Conservation (phyloP, 2,329 filamentous ascomycete species). For the Aspergillus terreus region DNA sequence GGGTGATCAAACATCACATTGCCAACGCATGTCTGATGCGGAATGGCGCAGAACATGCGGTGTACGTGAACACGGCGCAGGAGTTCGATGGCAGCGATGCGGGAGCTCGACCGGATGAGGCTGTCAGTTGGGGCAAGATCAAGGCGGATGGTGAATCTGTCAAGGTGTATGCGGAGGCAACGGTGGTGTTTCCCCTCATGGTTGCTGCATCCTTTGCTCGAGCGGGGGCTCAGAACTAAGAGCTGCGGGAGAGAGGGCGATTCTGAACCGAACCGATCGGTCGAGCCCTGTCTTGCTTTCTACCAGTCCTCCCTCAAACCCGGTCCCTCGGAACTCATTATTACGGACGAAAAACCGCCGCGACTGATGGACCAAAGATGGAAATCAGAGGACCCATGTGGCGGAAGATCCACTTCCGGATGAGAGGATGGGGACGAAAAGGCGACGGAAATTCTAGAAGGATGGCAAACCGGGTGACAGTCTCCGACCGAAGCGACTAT, state of each 20-base stretch:
- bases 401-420: too few species aligned
- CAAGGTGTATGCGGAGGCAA: constrained; percentile 75
- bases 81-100: constrained; percentile 98
- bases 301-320: neutral
- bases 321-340: neutral
- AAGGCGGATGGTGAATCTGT: constrained; percentile 82
- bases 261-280: neutral
- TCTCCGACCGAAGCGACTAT: constrained; percentile 4
- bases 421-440: too few species aligned
- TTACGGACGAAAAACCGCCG: neutral
- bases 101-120: constrained; percentile 90
- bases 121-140: constrained; percentile 98
- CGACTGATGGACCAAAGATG: too few species aligned
- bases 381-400: too few species aligned
- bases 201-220: constrained; percentile 65
- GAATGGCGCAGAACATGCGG: constrained; percentile 92
- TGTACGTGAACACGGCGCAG: constrained; percentile 96
- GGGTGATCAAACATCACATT: constrained; percentile 97
- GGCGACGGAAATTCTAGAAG: constrained; percentile 3
- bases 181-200: constrained; percentile 64
- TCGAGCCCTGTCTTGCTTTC: neutral
- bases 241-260: neutral
- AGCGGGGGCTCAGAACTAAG: constrained; percentile 16
- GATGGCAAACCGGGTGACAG: constrained; percentile 8
- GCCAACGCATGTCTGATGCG: constrained; percentile 97